A percentile compares a stretch with the other conserved stretches of the same genome.
These are phyloP conservation scores for Lichtheimia ramosa DNA, from an alignment of 371 early-diverging fungal genomes.

Conservation along the genomic window DNA sequence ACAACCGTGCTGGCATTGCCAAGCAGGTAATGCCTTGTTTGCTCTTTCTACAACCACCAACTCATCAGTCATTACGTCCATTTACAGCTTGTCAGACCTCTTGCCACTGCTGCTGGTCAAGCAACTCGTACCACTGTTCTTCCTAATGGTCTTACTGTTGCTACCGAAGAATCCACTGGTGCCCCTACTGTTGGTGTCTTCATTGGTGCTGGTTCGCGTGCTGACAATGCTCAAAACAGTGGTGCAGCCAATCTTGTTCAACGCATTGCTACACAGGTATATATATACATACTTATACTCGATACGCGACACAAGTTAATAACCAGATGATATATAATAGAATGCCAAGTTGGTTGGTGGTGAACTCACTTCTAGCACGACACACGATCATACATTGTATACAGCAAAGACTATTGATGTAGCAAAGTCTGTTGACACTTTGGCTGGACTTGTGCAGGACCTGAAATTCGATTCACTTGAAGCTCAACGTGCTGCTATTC, in stretches of 20 bases:
- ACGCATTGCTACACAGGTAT: constrained; percentile 42
- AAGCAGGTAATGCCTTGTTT: constrained; percentile 20
- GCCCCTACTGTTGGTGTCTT: constrained; percentile 96
- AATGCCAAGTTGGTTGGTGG: constrained; percentile 86
- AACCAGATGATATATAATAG: not conserved
- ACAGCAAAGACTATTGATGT: constrained; percentile 89
- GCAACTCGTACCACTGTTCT: constrained; percentile 78
- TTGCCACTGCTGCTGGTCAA: constrained; percentile 23
- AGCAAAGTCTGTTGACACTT: constrained; percentile 75
- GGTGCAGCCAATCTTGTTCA: constrained; percentile 12
- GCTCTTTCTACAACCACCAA: not conserved
- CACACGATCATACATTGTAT: constrained; percentile 96
- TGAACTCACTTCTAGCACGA: constrained; percentile 90
- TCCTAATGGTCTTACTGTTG: constrained; percentile 89
- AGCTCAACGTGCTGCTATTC: constrained; percentile 81
- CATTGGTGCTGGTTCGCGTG: constrained; percentile 92
- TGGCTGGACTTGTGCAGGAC: constrained; percentile 87
- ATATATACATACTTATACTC: too few species aligned
- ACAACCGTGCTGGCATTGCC: constrained; percentile 17
- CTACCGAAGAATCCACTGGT: constrained; percentile 88
- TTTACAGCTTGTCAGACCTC: constrained; percentile 19
- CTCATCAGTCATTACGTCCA: not conserved
- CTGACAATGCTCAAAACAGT: constrained; percentile 81
- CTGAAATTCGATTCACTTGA: constrained; percentile 63
- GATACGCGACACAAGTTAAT: not conserved